Percentiles rank a stretch among this genome's conserved stretches.
These are phyloP conservation scores for Trichoderma harzianum DNA, from an alignment of 2,329 filamentous ascomycete species.

Conservation along the genomic window DNA sequence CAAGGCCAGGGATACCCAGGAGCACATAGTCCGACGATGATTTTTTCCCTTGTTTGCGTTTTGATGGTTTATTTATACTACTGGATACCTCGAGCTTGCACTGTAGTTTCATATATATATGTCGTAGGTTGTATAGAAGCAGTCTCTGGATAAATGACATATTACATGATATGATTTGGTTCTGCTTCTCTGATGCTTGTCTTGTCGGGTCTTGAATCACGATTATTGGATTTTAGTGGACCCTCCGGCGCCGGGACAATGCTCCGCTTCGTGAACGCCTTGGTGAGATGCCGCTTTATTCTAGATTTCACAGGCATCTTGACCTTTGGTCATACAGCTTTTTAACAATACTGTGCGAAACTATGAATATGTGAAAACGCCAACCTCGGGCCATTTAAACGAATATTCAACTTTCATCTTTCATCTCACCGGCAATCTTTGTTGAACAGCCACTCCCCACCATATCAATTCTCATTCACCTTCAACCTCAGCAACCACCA, in stretches of 20 bases:
- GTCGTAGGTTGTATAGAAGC: slow-evolving; percentile 1
- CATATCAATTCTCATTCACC: background rate
- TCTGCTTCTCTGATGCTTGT: background rate
- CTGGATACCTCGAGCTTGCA: background rate
- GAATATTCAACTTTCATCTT: background rate
- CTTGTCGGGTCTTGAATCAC: no score
- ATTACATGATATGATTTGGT: background rate
- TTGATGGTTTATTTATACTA: background rate
- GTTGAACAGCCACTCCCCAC: background rate
- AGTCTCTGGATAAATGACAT: background rate
- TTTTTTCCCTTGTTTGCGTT: slow-evolving; percentile 7
- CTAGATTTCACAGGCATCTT: background rate
- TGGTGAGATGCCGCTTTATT: background rate
- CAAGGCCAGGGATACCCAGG: slow-evolving; percentile 28
- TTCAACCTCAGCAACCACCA: background rate
- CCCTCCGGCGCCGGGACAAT: slow-evolving; percentile 11
- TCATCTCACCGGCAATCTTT: background rate
- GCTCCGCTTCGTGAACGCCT: slow-evolving; percentile 6
- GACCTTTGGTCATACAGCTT: background rate
- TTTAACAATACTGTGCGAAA: background rate
- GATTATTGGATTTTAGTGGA: background rate
- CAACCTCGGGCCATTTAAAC: background rate
- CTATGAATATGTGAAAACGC: background rate
- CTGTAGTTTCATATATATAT: background rate
- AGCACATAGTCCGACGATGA: slow-evolving; percentile 24